phyloP scores from a whole-genome alignment of 139 green algal genomes.

The Closterium sp. region DNA sequence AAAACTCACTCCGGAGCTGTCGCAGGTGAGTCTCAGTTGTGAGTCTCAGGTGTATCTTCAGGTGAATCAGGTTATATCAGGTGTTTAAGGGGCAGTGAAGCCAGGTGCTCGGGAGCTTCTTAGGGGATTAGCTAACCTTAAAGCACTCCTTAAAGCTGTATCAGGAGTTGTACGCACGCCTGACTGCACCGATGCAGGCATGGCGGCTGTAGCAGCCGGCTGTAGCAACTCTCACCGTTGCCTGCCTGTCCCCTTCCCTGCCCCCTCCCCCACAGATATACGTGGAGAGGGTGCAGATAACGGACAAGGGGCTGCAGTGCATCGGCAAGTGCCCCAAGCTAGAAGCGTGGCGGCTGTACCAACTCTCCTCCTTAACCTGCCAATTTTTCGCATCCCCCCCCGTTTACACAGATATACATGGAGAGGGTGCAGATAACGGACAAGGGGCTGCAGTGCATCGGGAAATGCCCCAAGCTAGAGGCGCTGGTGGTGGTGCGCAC shows the following conservation, averaged over 20 bases:
- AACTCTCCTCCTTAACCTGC: too few species aligned
- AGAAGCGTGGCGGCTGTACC: not conserved
- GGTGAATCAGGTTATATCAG: not conserved
- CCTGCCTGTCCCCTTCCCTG: too few species aligned
- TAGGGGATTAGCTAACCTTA: not conserved
- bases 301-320: not conserved
- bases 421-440: slow-evolving; percentile 9
- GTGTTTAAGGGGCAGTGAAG: not conserved
- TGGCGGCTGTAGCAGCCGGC: slow-evolving; percentile 16
- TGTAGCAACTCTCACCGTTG: too few species aligned
- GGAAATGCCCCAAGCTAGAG: slow-evolving; percentile 31
- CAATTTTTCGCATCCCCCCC: too few species aligned
- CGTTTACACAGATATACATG: not conserved
- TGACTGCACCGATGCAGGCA: slow-evolving; percentile 33
- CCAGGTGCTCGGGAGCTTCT: too few species aligned
- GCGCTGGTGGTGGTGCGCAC: slow-evolving; percentile 22
- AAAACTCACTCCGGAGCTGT: slow-evolving; percentile 2
- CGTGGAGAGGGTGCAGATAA: too few species aligned
- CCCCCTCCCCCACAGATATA: too few species aligned
- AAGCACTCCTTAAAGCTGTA: too few species aligned
- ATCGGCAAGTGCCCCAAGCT: slow-evolving; percentile 22
- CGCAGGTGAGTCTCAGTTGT: slow-evolving; percentile 1
- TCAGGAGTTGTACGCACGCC: not conserved
- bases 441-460: slow-evolving; percentile 7
- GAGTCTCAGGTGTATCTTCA: not conserved